Conservation (phyloP, 345 rosid genomes). For the Stellera chamaejasme region DNA sequence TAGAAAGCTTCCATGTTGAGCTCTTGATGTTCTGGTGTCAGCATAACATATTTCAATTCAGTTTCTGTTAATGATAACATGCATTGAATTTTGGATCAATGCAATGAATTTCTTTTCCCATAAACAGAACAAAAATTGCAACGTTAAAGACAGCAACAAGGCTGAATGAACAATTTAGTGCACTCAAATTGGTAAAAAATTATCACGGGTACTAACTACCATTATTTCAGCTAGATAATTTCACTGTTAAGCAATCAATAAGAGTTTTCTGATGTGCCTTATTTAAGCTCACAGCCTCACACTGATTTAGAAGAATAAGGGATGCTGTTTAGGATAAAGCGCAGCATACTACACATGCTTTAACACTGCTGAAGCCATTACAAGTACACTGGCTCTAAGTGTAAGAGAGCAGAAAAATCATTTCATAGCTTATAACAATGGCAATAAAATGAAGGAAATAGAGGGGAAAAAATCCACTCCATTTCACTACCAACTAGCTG, state of each 20-base stretch:
- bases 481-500: constrained; percentile 7
- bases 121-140: too few relatives aligned
- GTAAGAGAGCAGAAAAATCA: neutral
- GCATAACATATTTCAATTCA: too few relatives aligned
- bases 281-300: too few relatives aligned
- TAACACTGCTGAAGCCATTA: neutral
- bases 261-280: neutral
- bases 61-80: too few relatives aligned
- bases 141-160: too few relatives aligned
- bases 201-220: too few relatives aligned
- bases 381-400: neutral
- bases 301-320: neutral
- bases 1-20: too few relatives aligned
- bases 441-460: neutral
- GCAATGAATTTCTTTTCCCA: too few relatives aligned
- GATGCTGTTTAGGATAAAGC: neutral
- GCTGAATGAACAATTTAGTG: too few relatives aligned
- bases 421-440: neutral
- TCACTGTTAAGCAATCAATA: neutral
- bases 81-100: too few relatives aligned
- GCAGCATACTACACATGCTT: neutral
- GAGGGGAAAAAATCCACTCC: constrained; percentile 1
- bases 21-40: too few relatives aligned
- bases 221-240: neutral
- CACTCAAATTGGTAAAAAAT: too few relatives aligned